Percentiles rank a stretch among this genome's conserved stretches.
Conservation (phyloP, 164 flowering plant species). For the Platanus orientalis region DNA sequence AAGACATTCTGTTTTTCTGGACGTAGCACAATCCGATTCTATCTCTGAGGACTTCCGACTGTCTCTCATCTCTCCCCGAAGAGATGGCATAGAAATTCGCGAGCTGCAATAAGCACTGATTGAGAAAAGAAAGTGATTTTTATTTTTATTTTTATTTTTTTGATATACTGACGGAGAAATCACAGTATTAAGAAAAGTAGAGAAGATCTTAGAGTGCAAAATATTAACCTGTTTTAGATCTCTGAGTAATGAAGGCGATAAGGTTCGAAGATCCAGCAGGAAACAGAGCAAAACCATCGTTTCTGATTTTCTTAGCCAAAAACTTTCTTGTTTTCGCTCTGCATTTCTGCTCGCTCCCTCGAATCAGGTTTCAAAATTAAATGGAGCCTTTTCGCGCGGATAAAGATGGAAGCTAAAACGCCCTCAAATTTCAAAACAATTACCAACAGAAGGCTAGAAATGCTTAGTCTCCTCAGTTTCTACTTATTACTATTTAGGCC, state of each 20-base stretch:
- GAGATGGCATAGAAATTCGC: conserved; percentile 34
- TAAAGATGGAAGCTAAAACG: too few species aligned
- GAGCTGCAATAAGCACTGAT: conserved; percentile 29
- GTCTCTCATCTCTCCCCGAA: neutral
- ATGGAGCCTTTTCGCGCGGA: too few species aligned
- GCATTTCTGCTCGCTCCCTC: neutral
- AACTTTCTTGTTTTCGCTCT: too few species aligned
- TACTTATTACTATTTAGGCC: too few species aligned
- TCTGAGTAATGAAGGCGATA: conserved; percentile 54
- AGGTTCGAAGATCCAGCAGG: conserved; percentile 59
- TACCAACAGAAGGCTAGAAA: too few species aligned
- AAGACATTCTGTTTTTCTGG: conserved; percentile 36
- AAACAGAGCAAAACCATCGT: conserved; percentile 66
- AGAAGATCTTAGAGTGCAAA: neutral
- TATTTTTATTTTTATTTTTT: too few species aligned
- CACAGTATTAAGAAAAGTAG: neutral
- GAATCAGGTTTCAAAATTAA: too few species aligned
- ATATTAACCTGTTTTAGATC: conserved; percentile 57
- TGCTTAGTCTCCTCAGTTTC: too few species aligned
- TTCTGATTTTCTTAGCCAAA: neutral
- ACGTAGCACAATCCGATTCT: conserved; percentile 51
- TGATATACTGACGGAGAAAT: neutral
- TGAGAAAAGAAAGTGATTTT: neutral
- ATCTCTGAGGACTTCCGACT: conserved; percentile 16
- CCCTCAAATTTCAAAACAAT: too few species aligned